phyloP scores from a whole-genome alignment of 2,329 filamentous ascomycete species.

The Pseudovirgaria hyperparasitica region DNA sequence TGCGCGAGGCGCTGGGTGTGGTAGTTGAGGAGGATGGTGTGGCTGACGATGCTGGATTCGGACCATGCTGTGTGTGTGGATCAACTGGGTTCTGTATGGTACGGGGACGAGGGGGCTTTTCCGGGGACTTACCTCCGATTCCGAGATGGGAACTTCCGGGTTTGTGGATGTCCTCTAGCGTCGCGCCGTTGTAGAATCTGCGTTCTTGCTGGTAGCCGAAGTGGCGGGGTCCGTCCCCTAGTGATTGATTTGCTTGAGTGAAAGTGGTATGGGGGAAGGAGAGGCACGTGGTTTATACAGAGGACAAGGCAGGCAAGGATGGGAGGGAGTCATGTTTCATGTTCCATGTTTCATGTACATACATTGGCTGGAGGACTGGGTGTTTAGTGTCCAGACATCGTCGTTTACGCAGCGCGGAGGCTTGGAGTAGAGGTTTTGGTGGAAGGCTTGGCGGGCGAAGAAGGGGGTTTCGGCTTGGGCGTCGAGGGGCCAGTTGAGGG shows the following conservation, averaged over 20 bases:
- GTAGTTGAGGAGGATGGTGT: constrained; percentile 42
- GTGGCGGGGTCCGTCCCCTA: constrained; percentile 25
- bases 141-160: constrained; percentile 7
- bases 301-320: no score
- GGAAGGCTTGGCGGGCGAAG: constrained; percentile 43
- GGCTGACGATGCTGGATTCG: constrained; percentile 42
- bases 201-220: constrained; percentile 15
- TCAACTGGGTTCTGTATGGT: background rate
- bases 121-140: constrained; percentile 7
- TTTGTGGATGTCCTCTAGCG: constrained; percentile 14
- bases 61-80: constrained; percentile 28
- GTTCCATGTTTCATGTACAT: no score
- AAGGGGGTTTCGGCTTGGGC: constrained; percentile 39
- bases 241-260: no score
- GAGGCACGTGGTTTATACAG: no score
- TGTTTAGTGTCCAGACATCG: constrained; percentile 12
- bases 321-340: no score
- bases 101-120: background rate
- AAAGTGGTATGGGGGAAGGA: no score
- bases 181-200: constrained; percentile 19
- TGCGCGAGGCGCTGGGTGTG: no score
- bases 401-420: constrained; percentile 9
- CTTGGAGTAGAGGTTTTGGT: constrained; percentile 14
- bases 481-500: constrained; percentile 47
- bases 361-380: constrained; percentile 10